Conservation (phyloP, 495 filamentous ascomycete species). For the Penicillium silybi region DNA sequence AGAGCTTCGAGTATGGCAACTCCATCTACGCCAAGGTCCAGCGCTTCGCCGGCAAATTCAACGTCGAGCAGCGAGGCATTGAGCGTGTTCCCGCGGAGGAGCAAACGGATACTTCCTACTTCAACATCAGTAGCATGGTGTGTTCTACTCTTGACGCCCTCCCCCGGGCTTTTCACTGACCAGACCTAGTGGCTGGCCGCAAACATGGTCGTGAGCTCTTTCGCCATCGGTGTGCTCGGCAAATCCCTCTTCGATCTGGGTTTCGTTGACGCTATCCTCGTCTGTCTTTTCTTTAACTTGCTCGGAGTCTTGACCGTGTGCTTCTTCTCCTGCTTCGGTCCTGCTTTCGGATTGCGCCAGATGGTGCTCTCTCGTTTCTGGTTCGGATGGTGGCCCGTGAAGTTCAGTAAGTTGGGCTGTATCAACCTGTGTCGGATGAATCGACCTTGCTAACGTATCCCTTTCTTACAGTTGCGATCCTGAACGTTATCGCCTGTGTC, state of each 20-base stretch:
- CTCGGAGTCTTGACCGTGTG: slow-evolving; percentile 69
- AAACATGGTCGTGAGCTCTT: slow-evolving; percentile 80
- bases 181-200: slow-evolving; percentile 69
- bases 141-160: slow-evolving; percentile 20
- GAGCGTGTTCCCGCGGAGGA: slow-evolving; percentile 76
- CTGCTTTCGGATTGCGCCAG: slow-evolving; percentile 73
- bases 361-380: slow-evolving; percentile 83
- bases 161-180: slow-evolving; percentile 21
- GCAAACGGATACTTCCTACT: slow-evolving; percentile 60
- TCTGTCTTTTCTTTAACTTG: slow-evolving; percentile 74
- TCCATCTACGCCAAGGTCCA: slow-evolving; percentile 63
- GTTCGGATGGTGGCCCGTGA: slow-evolving; percentile 71
- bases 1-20: slow-evolving; percentile 60
- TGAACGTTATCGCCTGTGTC: slow-evolving; percentile 74
- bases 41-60: slow-evolving; percentile 62
- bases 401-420: slow-evolving; percentile 55
- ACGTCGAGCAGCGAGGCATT: slow-evolving; percentile 75
- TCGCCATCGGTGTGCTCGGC: slow-evolving; percentile 75
- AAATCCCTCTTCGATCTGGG: slow-evolving; percentile 63
- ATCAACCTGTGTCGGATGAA: background rate
- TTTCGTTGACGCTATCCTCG: slow-evolving; percentile 73
- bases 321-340: slow-evolving; percentile 79
- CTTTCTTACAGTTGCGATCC: slow-evolving; percentile 54
- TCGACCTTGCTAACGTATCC: background rate
- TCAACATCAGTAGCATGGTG: slow-evolving; percentile 75